Evolutionary conservation across 768 basidiomycete genomes (phyloP).

Genomic region (Coprinopsis strossmayeri): DNA sequence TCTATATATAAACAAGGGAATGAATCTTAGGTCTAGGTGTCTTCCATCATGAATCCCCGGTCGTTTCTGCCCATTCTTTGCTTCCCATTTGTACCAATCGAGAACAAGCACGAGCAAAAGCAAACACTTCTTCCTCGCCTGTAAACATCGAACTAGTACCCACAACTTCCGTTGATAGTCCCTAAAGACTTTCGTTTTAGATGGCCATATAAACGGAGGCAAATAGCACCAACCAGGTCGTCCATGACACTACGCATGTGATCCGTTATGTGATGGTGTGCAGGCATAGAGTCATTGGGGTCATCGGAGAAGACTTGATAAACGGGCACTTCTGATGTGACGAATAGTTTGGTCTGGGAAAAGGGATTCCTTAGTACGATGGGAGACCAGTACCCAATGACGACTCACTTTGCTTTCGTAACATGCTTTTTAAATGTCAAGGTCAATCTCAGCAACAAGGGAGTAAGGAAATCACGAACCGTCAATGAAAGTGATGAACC

Average conservation of each 20-base stretch:
- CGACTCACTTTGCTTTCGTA: conserved; percentile 77
- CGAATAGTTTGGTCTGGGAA: conserved; percentile 78
- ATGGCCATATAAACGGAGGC: background rate
- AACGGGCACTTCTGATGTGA: conserved; percentile 89
- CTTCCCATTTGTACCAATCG: conserved; percentile 88
- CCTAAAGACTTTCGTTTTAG: conserved; percentile 37
- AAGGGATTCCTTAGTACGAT: background rate
- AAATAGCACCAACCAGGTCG: conserved; percentile 57
- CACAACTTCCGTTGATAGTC: conserved; percentile 68
- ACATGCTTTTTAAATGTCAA: conserved; percentile 47
- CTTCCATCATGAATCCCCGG: conserved; percentile 23
- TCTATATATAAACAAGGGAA: too few relatives aligned
- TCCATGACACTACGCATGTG: conserved; percentile 95
- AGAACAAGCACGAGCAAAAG: conserved; percentile 91
- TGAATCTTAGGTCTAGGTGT: too few relatives aligned
- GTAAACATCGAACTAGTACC: conserved; percentile 87
- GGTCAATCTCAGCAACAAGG: background rate
- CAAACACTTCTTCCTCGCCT: conserved; percentile 96
- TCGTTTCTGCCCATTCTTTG: conserved; percentile 69
- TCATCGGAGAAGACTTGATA: conserved; percentile 86
- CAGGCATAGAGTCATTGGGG: conserved; percentile 26
- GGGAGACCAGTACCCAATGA: background rate
- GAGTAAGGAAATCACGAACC: conserved; percentile 35
- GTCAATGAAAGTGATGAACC: conserved; percentile 98
- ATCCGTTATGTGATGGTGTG: conserved; percentile 44